A percentile compares a stretch with the other conserved stretches of the same genome.
Evolutionary conservation across 2,329 filamentous ascomycete species (phyloP).

Genomic region (Venturia nashicola): DNA sequence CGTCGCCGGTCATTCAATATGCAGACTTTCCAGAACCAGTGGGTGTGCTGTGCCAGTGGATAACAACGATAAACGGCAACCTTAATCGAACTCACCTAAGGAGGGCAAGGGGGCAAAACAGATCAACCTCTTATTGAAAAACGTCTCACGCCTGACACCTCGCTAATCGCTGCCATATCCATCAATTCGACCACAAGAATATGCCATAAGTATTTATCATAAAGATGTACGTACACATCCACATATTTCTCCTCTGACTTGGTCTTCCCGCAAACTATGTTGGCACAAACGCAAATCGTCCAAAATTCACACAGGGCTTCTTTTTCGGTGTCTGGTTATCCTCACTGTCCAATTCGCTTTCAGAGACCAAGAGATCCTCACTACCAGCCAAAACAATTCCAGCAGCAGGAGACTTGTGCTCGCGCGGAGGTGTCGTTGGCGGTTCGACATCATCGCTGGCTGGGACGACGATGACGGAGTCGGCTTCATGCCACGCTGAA

Average conservation of each 20-base stretch:
- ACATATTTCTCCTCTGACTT: not conserved
- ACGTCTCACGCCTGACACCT: not conserved
- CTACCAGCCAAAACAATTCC: slow-evolving; percentile 1
- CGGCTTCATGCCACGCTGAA: not conserved
- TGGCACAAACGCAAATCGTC: slow-evolving; percentile 9
- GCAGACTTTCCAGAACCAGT: too few relatives aligned
- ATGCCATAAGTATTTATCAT: not conserved
- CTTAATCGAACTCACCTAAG: not conserved
- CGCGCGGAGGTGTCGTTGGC: not conserved
- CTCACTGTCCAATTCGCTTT: slow-evolving; percentile 9
- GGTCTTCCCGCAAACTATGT: not conserved
- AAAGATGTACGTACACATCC: not conserved
- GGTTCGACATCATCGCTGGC: slow-evolving; percentile 7
- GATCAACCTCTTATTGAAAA: not conserved
- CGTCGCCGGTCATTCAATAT: too few relatives aligned
- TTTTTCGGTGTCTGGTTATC: not conserved
- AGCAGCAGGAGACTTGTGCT: not conserved
- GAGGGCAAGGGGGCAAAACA: not conserved
- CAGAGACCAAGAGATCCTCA: slow-evolving; percentile 10
- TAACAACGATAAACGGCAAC: not conserved
- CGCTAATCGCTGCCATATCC: not conserved
- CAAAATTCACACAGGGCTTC: slow-evolving; percentile 4
- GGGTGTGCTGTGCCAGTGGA: too few relatives aligned
- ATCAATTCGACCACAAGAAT: not conserved
- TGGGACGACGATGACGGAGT: slow-evolving; percentile 7